These are phyloP conservation scores for Fennellomyces sp. DNA, from an alignment of 371 early-diverging fungal species.

Conservation along the genomic window DNA sequence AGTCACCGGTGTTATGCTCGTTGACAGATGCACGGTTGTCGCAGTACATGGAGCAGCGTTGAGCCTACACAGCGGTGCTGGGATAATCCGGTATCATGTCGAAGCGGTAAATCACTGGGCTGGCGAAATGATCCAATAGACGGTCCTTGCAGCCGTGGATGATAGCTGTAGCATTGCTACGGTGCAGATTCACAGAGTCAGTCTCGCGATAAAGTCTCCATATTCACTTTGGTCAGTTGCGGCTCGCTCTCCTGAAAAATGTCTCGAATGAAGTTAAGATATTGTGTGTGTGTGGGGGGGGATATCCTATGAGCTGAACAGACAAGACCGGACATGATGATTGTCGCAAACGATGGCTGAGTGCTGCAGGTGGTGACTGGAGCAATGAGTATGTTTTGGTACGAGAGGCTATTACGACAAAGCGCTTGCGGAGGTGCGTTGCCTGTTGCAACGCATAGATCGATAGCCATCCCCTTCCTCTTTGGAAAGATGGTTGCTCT, in stretches of 20 bases:
- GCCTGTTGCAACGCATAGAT: not conserved
- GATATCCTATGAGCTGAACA: not conserved
- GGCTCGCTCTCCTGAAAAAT: not conserved
- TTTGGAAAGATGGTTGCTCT: not conserved
- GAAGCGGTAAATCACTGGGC: not conserved
- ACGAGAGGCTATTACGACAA: not conserved
- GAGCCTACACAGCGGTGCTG: not conserved
- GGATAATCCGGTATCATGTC: not conserved
- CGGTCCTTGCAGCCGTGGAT: not conserved
- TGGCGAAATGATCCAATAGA: not conserved
- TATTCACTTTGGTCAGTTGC: not conserved
- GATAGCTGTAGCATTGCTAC: not conserved
- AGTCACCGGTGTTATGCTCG: not conserved
- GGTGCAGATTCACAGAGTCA: not conserved
- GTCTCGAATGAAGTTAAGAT: not conserved
- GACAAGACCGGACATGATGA: not conserved
- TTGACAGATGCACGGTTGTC: not conserved
- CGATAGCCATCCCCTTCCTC: not conserved
- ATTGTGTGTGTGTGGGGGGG: not conserved
- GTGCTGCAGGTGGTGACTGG: not conserved
- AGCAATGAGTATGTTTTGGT: not conserved
- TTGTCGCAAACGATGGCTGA: not conserved
- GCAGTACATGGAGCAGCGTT: not conserved
- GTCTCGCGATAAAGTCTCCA: not conserved
- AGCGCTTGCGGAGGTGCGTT: not conserved